Base-by-base conservation (phyloP, 1,139 yeast genomes). In the Nadsonia starkeyi-henricii region DNA sequence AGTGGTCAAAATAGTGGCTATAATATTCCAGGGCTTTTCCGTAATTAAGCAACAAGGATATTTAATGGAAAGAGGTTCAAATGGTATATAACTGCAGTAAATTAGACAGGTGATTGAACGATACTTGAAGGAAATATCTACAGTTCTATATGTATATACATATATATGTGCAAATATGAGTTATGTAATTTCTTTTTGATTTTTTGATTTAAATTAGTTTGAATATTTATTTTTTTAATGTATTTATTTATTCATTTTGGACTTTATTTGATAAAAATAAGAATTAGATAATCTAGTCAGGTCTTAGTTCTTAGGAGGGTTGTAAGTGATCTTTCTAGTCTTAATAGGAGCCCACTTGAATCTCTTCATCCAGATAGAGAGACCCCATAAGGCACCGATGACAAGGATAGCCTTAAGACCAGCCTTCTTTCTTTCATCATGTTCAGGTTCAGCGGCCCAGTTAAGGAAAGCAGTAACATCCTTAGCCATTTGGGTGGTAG, bases 401-500 rank as follows among this genome's bases (percentile, higher is more conserved):
- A 88, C 76, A 63, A 89, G 73, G 58, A 93, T 65, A 50, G 96
- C 96, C 77, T 91, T 93, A 70, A 86, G 75, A 73, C 99, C 98
- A 71, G 85, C 76, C 73, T 83, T 85, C 82, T 91, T 91, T 77
- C 98, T 84, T 66, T 88, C 96, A 63, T 91, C 99, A 64, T 85
- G 96, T 75, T 91, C 98, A 55, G 99, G 99, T 73, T 88, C 96
- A 53, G 96, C 74, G 58, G 96, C 88, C 98, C 98, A 91, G 77
- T 89, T 85, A 70, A 91, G 79, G 84, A 91, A 91, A 49, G 86
- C 79, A 56, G 88, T 73, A 51, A 91, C 98, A 69, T 91, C 98
- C 78, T 91, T 91, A 62, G 99, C 98, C 97, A 91, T 88, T 75
- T 91, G 99, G 52, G 98, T 83, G 57, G 98, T 82, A 51, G 97